Conservation (phyloP, 257 asterid genomes). For the Solanum okadae region DNA sequence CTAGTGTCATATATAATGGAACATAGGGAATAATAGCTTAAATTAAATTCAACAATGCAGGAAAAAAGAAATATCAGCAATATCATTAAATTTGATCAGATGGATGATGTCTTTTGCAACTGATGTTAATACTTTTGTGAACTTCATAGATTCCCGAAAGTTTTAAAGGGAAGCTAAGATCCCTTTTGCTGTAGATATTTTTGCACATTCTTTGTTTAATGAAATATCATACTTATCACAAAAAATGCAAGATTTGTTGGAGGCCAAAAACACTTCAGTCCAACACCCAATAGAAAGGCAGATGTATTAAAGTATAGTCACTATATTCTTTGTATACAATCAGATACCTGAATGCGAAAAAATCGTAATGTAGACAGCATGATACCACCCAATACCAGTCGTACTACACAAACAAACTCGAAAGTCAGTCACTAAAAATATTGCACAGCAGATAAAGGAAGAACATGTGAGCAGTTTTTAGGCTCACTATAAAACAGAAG, state of each 20-base stretch:
- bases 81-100: neutral
- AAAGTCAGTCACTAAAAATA: neutral
- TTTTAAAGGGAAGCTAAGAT: neutral
- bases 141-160: neutral
- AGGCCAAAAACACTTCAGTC: neutral
- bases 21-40: neutral
- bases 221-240: neutral
- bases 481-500: neutral
- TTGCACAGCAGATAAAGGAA: neutral
- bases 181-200: neutral
- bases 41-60: neutral
- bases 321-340: neutral
- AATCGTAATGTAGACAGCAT: constrained; percentile 60
- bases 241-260: neutral
- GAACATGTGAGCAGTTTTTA: neutral
- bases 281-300: neutral
- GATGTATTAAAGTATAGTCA: neutral
- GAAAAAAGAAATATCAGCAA: neutral
- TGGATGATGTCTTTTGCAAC: neutral
- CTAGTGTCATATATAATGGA: neutral
- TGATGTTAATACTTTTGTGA: neutral
- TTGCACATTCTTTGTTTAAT: neutral
- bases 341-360: constrained; percentile 65
- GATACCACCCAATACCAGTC: constrained; percentile 69
- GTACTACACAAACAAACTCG: constrained; percentile 46